Conservation (phyloP, 1,284 basidiomycete species). For the Marasmius oreades region DNA sequence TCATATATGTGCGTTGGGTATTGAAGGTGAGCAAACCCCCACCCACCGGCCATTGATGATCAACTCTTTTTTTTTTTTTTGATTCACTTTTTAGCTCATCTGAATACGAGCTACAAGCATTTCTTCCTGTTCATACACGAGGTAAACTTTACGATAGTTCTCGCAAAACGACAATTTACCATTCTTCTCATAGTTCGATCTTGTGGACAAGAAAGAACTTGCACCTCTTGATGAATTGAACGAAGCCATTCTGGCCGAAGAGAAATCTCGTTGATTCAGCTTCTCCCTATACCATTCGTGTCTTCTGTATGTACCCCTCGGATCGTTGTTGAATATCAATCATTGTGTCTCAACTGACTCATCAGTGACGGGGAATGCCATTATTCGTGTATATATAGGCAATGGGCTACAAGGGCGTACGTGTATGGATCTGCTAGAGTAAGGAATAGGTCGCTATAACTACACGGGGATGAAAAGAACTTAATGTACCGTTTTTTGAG, state of each 20-base stretch:
- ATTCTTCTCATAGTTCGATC: constrained; percentile 66
- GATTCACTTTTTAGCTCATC: constrained; percentile 64
- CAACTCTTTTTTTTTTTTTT: not conserved
- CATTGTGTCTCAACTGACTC: no score
- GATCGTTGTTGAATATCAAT: not conserved
- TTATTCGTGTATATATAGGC: constrained; percentile 1
- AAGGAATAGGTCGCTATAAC: not conserved
- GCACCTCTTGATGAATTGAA: constrained; percentile 96
- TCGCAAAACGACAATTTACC: not conserved
- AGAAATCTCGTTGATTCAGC: constrained; percentile 49
- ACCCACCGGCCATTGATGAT: not conserved
- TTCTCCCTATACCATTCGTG: not conserved
- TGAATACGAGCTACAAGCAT: constrained; percentile 98
- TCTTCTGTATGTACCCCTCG: not conserved
- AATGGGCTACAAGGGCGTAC: constrained; percentile 1
- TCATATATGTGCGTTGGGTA: constrained; percentile 96
- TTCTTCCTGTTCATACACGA: constrained; percentile 97
- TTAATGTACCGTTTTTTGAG: constrained; percentile 1
- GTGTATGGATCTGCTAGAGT: not conserved
- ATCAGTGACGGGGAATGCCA: not conserved
- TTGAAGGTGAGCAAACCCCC: constrained; percentile 76
- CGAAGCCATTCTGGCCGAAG: constrained; percentile 89
- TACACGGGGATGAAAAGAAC: not conserved
- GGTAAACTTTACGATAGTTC: constrained; percentile 38
- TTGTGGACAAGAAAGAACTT: constrained; percentile 97